phyloP scores from a whole-genome alignment of 2,329 filamentous ascomycete species.

The Cladophialophora immunda region DNA sequence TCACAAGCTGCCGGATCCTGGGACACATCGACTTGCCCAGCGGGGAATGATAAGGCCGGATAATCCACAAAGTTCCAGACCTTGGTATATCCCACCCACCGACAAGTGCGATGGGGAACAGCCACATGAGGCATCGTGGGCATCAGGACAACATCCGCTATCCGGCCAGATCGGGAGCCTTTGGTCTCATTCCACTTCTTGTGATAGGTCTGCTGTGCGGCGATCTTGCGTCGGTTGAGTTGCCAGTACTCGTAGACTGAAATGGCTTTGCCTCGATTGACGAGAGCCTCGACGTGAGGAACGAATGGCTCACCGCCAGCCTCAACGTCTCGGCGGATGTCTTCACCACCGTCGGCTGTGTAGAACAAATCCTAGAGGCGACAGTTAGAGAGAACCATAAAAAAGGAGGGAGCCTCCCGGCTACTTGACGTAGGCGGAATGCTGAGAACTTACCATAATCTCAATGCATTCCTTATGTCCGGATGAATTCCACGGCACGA shows the following conservation, averaged over 20 bases:
- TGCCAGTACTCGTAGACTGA: constrained; percentile 74
- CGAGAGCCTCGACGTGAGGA: constrained; percentile 65
- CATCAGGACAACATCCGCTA: constrained; percentile 65
- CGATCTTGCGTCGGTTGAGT: constrained; percentile 66
- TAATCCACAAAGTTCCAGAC: constrained; percentile 72
- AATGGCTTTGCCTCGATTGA: constrained; percentile 62
- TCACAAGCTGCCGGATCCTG: too few species aligned
- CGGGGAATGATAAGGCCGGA: constrained; percentile 64
- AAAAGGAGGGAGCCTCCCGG: too few species aligned
- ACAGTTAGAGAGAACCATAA: too few species aligned
- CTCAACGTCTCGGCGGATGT: constrained; percentile 64
- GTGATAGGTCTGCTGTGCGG: constrained; percentile 64
- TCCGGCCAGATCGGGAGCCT: constrained; percentile 56
- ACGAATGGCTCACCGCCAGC: constrained; percentile 68
- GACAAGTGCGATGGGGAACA: constrained; percentile 45
- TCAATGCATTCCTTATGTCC: constrained; percentile 35
- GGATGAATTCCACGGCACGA: constrained; percentile 45
- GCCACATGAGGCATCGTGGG: constrained; percentile 67
- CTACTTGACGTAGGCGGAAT: too few species aligned
- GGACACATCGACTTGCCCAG: constrained; percentile 11
- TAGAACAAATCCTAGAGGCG: constrained; percentile 64
- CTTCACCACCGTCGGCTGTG: constrained; percentile 69
- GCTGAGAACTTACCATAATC: constrained; percentile 50
- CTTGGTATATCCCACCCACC: constrained; percentile 63
- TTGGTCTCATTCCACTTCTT: constrained; percentile 64